Base-by-base conservation (phyloP, 1,139 yeast genomes). In the Wickerhamiella pararugosa region DNA sequence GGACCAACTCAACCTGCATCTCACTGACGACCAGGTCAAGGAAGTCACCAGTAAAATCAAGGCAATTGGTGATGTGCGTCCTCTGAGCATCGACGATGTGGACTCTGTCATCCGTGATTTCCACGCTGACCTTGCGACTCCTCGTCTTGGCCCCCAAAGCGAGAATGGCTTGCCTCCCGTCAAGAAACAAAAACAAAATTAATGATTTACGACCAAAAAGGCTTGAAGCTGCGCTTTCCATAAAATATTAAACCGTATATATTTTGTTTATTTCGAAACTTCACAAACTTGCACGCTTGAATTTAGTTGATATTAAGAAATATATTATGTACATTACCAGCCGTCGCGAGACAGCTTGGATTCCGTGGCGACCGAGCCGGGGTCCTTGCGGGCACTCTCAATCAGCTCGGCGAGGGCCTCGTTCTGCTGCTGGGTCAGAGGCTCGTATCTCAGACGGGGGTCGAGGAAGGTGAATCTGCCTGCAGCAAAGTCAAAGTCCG, bases 91-190 rank as follows among this genome's bases (percentile, higher is more conserved):
- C 55, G 97, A 90, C 59, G 98, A 90, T 66, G 97, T 90, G 44
- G 98, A 90, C 64, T 84, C 96, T 36, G 84, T 90, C 56, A 87
- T 90, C 62, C 84, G 87, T 66, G 94, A 86, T 53, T 90, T 63
- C 76, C 98, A 90, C 59, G 79, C 90, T 37, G 78, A 73, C 50
- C 64, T 74, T 46, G 48, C 63, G 37, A 69, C 74, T 5, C 74
- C 75, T 30, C 39, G 57, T 43, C 50, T 57, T 37, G 51, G 52
- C 34, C 51, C 58, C 30, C 44, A 49, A 25, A 57, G 51, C 27
- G 53, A 48, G 30, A 53, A 49, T 30, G 61, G 50, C 29, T 47
- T 50, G 29, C 55, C 55, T 9, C 52, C 53, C 15, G 36, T 50
- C 44, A 52, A 52, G 48, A 52, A 52, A 45, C 49, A 44, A 41